phyloP scores from a whole-genome alignment of 2,329 filamentous ascomycete genomes.

The Talaromyces sp. region DNA sequence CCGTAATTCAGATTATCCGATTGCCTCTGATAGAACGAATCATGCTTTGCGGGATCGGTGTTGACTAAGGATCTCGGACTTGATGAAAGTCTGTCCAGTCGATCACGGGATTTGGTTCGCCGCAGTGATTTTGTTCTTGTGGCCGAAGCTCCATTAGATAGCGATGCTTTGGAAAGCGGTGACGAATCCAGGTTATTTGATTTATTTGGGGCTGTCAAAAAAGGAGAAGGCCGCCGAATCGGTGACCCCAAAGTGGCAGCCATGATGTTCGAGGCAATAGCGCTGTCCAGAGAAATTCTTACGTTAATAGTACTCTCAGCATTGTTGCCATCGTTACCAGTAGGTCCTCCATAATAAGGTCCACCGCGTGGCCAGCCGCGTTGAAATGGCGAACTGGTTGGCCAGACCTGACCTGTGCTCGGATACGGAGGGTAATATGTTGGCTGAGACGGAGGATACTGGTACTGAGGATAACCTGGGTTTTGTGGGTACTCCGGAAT shows the following conservation, averaged over 20 bases:
- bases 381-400: constrained; percentile 11
- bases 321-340: constrained; percentile 1
- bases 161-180: background rate
- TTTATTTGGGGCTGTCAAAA: background rate
- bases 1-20: background rate
- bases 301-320: constrained; percentile 16
- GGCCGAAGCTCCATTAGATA: background rate
- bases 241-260: constrained; percentile 13
- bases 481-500: constrained; percentile 11
- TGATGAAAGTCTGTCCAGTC: constrained; percentile 11
- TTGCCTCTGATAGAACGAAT: constrained; percentile 4
- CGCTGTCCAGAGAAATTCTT: constrained; percentile 13
- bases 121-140: constrained; percentile 16
- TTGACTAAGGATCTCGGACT: constrained; percentile 1
- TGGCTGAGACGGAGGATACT: constrained; percentile 2
- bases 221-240: constrained; percentile 8
- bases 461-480: background rate
- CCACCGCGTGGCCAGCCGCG: constrained; percentile 16
- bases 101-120: constrained; percentile 16
- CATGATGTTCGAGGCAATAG: constrained; percentile 11
- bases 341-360: constrained; percentile 9
- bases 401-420: constrained; percentile 5
- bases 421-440: constrained; percentile 7
- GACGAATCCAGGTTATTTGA: background rate
- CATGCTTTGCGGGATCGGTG: constrained; percentile 3